phyloP scores from a whole-genome alignment of 106 monocot species.

The Posidonia australis region DNA sequence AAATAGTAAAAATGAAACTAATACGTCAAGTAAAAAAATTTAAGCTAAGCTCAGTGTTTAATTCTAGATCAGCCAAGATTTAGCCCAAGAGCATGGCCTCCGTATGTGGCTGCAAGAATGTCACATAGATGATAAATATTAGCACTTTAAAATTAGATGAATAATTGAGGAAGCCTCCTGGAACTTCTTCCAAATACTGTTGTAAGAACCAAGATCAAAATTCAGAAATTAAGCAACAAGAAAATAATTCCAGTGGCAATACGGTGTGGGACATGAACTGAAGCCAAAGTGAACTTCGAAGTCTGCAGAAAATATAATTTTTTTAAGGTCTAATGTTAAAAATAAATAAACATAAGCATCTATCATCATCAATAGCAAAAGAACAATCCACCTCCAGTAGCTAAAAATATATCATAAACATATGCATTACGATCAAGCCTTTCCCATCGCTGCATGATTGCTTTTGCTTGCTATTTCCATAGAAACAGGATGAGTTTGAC shows the following conservation, averaged over 20 bases:
- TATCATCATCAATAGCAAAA: background rate
- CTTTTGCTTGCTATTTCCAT: slow-evolving; percentile 1
- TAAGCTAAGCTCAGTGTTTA: too few relatives aligned
- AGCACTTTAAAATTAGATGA: too few relatives aligned
- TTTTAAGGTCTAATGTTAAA: background rate
- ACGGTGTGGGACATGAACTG: slow-evolving; percentile 22
- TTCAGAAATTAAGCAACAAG: slow-evolving; percentile 47
- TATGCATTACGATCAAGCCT: slow-evolving; percentile 3
- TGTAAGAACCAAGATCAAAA: slow-evolving; percentile 48
- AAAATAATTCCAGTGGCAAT: slow-evolving; percentile 25
- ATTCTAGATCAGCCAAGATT: too few relatives aligned
- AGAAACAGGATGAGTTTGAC: background rate
- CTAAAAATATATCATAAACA: background rate
- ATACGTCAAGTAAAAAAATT: too few relatives aligned
- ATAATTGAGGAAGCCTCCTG: slow-evolving; percentile 51
- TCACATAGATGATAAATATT: too few relatives aligned
- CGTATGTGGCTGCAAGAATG: too few relatives aligned
- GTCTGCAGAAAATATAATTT: slow-evolving; percentile 9
- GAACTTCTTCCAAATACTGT: slow-evolving; percentile 58
- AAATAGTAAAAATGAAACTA: too few relatives aligned
- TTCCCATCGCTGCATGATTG: background rate
- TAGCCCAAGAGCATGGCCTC: too few relatives aligned
- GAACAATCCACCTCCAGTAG: slow-evolving; percentile 9
- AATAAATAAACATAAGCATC: background rate
- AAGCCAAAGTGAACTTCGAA: slow-evolving; percentile 24